A percentile compares a stretch with the other conserved stretches of the same genome.
Evolutionary conservation across 2,329 filamentous ascomycete genomes (phyloP).

Genomic region (Pezicula rhizophila): DNA sequence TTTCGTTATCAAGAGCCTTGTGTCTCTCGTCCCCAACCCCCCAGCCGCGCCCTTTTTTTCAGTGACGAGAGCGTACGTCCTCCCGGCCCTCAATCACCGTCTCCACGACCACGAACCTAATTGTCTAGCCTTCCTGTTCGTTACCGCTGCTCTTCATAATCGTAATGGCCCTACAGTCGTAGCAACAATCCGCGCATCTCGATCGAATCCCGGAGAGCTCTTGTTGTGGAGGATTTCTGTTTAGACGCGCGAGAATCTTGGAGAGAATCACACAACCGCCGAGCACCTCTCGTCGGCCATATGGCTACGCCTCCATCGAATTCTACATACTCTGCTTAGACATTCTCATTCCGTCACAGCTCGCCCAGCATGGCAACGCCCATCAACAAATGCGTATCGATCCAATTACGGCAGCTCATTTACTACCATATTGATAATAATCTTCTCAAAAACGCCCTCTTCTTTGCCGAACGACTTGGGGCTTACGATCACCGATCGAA

Average conservation of each 20-base stretch:
- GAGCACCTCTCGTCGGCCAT: constrained; percentile 11
- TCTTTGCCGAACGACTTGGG: constrained; percentile 80
- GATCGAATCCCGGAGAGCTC: background rate
- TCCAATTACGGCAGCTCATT: constrained; percentile 49
- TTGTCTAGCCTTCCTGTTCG: background rate
- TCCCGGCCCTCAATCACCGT: background rate
- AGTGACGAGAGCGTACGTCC: background rate
- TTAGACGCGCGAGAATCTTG: constrained; percentile 3
- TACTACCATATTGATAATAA: constrained; percentile 82
- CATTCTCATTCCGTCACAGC: constrained; percentile 8
- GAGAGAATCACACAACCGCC: constrained; percentile 8
- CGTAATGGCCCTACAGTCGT: background rate
- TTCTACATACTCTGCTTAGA: constrained; percentile 9
- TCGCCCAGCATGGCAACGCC: constrained; percentile 23
- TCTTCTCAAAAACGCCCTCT: constrained; percentile 82
- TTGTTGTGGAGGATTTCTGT: too few relatives aligned
- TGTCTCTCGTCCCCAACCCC: background rate
- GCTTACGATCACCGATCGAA: constrained; percentile 76
- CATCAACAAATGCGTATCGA: constrained; percentile 21
- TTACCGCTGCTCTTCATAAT: background rate
- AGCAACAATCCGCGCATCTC: background rate
- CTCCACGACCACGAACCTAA: background rate
- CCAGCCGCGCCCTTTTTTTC: background rate
- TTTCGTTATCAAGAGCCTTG: background rate
- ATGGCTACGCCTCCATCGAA: constrained; percentile 25